A percentile compares a stretch with the other conserved stretches of the same genome.
phyloP scores from a whole-genome alignment of 2,329 filamentous ascomycete genomes.

The Neofusicoccum cordaticola region DNA sequence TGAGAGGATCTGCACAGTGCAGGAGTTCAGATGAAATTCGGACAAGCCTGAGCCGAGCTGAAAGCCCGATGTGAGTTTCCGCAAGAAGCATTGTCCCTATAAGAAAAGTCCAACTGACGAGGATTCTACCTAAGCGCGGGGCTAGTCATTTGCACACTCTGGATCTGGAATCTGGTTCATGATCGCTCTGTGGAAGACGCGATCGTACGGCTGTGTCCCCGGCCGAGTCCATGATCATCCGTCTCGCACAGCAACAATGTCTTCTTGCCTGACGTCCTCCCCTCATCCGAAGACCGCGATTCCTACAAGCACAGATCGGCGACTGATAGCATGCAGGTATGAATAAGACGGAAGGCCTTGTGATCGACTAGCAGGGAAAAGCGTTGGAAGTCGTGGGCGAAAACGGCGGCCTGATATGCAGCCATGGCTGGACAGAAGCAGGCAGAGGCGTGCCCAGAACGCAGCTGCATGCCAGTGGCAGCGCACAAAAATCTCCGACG shows the following conservation, averaged over 20 bases:
- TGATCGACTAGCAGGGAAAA: neutral
- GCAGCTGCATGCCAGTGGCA: neutral
- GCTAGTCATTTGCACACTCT: too few species aligned
- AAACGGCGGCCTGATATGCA: neutral
- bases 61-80: too few species aligned
- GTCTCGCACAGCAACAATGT: neutral
- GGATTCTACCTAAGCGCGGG: too few species aligned
- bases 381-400: neutral
- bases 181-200: too few species aligned
- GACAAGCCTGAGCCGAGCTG: too few species aligned
- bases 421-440: neutral
- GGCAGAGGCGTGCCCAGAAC: neutral
- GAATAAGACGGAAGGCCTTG: neutral
- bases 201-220: too few species aligned
- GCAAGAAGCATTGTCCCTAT: too few species aligned
- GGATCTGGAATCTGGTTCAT: too few species aligned
- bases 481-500: neutral
- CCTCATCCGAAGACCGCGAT: neutral
- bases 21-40: too few species aligned
- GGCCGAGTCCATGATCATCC: too few species aligned
- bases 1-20: too few species aligned
- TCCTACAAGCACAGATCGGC: neutral
- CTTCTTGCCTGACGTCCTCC: neutral
- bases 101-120: too few species aligned
- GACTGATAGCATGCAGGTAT: neutral